These are phyloP conservation scores for Filosporella fistucella DNA, from an alignment of 495 filamentous ascomycete genomes.

Conservation along the genomic window DNA sequence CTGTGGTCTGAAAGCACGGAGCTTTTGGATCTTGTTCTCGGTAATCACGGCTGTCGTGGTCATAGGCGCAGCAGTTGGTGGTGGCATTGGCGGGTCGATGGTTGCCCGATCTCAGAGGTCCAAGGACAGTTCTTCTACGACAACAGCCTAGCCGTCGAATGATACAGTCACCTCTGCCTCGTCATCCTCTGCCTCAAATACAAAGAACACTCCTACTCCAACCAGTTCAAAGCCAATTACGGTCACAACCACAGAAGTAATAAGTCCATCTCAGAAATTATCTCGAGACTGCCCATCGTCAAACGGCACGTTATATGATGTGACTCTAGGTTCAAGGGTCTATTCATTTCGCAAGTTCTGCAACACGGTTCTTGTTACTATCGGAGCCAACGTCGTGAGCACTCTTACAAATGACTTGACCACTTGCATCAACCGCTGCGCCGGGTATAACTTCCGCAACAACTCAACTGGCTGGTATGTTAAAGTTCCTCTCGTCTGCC, in stretches of 20 bases:
- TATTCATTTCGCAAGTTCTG: constrained; percentile 6
- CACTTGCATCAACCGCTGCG: constrained; percentile 10
- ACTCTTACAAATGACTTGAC: constrained; percentile 12
- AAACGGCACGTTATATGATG: constrained; percentile 4
- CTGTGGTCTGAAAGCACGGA: constrained; percentile 8
- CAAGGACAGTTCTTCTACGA: constrained; percentile 4
- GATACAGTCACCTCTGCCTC: constrained; percentile 2
- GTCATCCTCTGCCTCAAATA: constrained; percentile 5
- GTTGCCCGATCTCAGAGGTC: constrained; percentile 3
- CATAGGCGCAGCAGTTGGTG: constrained; percentile 2
- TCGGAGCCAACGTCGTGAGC: constrained; percentile 11
- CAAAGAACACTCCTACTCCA: constrained; percentile 3
- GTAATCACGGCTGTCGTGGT: constrained; percentile 4
- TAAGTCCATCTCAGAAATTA: constrained; percentile 3
- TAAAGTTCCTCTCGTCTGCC: constrained; percentile 11
- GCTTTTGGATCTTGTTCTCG: constrained; percentile 5
- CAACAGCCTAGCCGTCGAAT: constrained; percentile 1
- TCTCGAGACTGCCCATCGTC: constrained; percentile 3
- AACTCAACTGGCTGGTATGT: constrained; percentile 12
- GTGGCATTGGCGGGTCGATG: constrained; percentile 3
- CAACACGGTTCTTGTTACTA: constrained; percentile 5
- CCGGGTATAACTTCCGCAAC: constrained; percentile 11
- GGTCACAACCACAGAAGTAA: constrained; percentile 1
- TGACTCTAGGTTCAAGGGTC: constrained; percentile 2
- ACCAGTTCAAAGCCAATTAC: constrained; percentile 4